Evolutionary conservation across 139 green algal species (phyloP).

Genomic region (Chlorella sorokiniana): DNA sequence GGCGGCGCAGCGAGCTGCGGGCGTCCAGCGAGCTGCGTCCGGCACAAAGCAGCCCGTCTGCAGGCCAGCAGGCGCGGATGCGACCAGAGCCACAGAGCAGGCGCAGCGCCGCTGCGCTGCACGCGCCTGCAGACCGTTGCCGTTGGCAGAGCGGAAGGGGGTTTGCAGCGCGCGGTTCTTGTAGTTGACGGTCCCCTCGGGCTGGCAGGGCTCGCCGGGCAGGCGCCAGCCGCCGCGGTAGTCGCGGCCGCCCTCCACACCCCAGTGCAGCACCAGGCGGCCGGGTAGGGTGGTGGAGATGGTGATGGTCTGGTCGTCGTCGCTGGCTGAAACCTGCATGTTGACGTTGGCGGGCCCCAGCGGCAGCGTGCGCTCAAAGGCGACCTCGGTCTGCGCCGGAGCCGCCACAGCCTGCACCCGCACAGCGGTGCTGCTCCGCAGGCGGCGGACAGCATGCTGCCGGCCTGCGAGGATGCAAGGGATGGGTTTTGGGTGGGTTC

Average conservation of each 20-base stretch:
- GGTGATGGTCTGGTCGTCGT: slow-evolving; percentile 42
- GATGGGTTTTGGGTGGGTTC: too few species aligned
- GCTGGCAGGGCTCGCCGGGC: slow-evolving; percentile 58
- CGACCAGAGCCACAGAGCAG: too few species aligned
- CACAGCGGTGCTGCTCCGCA: neutral
- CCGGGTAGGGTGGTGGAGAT: slow-evolving; percentile 54
- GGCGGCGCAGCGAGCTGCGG: too few species aligned
- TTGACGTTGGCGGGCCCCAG: slow-evolving; percentile 4
- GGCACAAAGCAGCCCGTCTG: too few species aligned
- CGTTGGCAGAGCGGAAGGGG: slow-evolving; percentile 52
- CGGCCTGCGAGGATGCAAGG: neutral
- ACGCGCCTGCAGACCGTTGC: slow-evolving; percentile 26
- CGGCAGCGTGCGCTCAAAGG: slow-evolving; percentile 15
- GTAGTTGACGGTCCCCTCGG: slow-evolving; percentile 88
- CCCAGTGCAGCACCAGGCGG: slow-evolving; percentile 91
- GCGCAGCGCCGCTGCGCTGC: too few species aligned
- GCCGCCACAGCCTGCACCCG: neutral
- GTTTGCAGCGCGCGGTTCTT: slow-evolving; percentile 96
- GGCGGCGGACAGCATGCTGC: neutral
- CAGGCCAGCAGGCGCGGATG: too few species aligned
- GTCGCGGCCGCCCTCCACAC: slow-evolving; percentile 79
- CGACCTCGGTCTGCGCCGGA: neutral
- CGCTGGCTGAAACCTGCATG: neutral
- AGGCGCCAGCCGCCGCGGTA: slow-evolving; percentile 91
- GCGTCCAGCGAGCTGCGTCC: too few species aligned